These are phyloP conservation scores for Przewalskia tangutica DNA, from an alignment of 257 asterid genomes.

Conservation along the genomic window DNA sequence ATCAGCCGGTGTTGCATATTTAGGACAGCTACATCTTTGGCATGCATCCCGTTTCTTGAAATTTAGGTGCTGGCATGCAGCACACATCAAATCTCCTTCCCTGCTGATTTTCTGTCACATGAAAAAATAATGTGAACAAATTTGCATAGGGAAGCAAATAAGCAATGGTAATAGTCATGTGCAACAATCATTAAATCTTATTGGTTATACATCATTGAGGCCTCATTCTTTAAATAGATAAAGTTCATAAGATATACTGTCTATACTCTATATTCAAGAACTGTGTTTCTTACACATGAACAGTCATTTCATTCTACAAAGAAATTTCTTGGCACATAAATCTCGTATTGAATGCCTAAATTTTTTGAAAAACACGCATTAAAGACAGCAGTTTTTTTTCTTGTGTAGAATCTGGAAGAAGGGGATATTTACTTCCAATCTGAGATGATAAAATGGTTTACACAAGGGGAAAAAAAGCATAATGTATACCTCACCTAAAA, in stretches of 20 bases:
- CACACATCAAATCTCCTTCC: conserved; percentile 85
- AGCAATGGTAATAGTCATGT: not conserved
- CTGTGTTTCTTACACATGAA: not conserved
- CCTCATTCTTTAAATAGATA: not conserved
- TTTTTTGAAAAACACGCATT: not conserved
- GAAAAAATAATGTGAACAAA: not conserved
- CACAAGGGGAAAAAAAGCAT: not conserved
- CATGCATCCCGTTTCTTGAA: conserved; percentile 68
- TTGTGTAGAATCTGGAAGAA: not conserved
- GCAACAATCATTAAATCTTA: not conserved
- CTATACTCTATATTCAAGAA: not conserved
- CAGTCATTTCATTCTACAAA: not conserved
- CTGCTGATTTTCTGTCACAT: conserved; percentile 37
- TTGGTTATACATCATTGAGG: not conserved
- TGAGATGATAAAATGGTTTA: not conserved
- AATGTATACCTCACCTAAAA: conserved; percentile 4
- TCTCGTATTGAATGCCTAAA: not conserved
- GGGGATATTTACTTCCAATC: not conserved
- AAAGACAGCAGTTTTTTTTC: not conserved
- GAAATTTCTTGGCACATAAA: not conserved
- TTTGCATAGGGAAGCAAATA: not conserved
- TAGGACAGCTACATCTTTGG: conserved; percentile 68
- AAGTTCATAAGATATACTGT: not conserved
- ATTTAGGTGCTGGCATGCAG: conserved; percentile 74
- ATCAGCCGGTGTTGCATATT: conserved; percentile 43